Evolutionary conservation across 768 basidiomycete species (phyloP).

Genomic region (Chalciporus chontae): DNA sequence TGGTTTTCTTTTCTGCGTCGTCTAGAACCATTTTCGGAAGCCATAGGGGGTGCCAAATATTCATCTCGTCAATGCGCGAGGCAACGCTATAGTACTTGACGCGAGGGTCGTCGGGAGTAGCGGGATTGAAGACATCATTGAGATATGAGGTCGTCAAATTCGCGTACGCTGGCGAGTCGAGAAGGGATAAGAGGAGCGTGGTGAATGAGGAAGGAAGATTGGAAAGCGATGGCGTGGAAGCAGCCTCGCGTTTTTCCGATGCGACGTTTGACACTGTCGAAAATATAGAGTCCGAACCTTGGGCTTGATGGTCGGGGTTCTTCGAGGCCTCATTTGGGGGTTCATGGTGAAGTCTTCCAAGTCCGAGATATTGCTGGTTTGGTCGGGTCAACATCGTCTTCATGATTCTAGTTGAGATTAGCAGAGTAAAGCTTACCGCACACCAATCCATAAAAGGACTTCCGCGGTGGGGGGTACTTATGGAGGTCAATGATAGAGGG

Average conservation of each 20-base stretch:
- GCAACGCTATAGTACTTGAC: conserved; percentile 94
- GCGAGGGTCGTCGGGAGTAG: conserved; percentile 69
- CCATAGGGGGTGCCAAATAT: conserved; percentile 94
- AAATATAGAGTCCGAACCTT: neutral
- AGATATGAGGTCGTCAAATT: conserved; percentile 87
- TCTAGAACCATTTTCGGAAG: conserved; percentile 93
- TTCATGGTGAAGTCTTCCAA: conserved; percentile 59
- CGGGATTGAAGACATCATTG: conserved; percentile 76
- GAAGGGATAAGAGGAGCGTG: conserved; percentile 77
- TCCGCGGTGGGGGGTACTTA: conserved; percentile 93
- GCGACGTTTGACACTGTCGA: neutral
- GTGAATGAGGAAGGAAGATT: conserved; percentile 82
- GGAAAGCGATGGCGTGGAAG: conserved; percentile 49
- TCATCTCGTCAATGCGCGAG: conserved; percentile 62
- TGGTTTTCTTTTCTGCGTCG: conserved; percentile 64
- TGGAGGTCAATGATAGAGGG: conserved; percentile 82
- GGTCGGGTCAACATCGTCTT: conserved; percentile 12
- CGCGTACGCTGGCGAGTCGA: conserved; percentile 96
- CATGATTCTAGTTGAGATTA: conserved; percentile 5
- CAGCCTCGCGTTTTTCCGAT: conserved; percentile 28
- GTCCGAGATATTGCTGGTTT: conserved; percentile 80
- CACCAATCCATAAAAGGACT: conserved; percentile 99
- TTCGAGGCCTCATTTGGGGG: conserved; percentile 1
- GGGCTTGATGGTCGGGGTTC: neutral
- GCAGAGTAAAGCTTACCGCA: conserved; percentile 46